Base-by-base conservation (phyloP, 176 grass and related monocot genomes). In the Alopecurus myosuroides region DNA sequence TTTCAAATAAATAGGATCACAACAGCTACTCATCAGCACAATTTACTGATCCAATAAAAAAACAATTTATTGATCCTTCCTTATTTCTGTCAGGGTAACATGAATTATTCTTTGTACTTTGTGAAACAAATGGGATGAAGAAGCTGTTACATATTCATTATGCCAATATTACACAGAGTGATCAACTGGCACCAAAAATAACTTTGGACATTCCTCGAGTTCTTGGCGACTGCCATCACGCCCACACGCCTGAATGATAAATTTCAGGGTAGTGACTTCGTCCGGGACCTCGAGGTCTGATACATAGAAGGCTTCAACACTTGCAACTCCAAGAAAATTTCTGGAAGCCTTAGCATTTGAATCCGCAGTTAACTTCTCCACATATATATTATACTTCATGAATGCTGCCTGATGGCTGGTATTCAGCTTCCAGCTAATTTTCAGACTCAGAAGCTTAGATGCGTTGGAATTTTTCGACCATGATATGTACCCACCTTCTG, bases 371-470 rank as follows among this genome's bases (percentile, higher is more conserved):
- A 88, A 81, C 68, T 85, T 95, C 79, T 94, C 81, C 22, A 92
- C 85, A 64, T 92, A 98, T 74, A 98, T 50, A 51, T 92, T 95
- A 70, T 98, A 98, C 41, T 85, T 95, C n/a, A 50, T 85, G 78
- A 95, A 98, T 25, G 52, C 58, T 83, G 26, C 33, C 31, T 68
- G 41, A 63, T 77, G 37, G 77, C 82, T 8, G 30, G 57, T 80
- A 30, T 85, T 84, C 49, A 88, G 75, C 31, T 90, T 78, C 96
- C 96, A 98, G 78, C 69, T 87, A 74, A 94, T 69, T 61, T 92
- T 95, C 76, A 95, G 50, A 41, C 91, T 98, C 31, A 92, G 14
- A 55, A 23, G 84, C 92, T 82, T 90, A 12, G 84, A 79, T 17
- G 35, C 37, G n/a, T 69, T 18, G 23, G 82, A 80, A 70, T 26